A percentile compares a stretch with the other conserved stretches of the same genome.
phyloP scores from a whole-genome alignment of 805 yeast genomes.

The Lachancea lanzarotensis region DNA sequence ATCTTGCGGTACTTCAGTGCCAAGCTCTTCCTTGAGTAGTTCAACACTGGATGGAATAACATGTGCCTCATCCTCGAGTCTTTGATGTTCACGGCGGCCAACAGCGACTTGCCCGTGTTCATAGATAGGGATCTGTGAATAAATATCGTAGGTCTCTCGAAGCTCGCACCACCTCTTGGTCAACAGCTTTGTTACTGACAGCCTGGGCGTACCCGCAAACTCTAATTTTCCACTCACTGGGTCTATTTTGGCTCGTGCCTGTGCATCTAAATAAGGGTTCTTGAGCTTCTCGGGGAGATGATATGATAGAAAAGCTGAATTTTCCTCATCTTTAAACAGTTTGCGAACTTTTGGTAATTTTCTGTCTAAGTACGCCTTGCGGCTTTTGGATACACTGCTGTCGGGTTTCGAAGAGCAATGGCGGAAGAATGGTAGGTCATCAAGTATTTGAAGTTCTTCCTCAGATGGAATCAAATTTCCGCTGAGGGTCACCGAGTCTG shows the following conservation, averaged over 20 bases:
- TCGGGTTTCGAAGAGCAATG: neutral
- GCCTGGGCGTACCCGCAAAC: constrained; percentile 13
- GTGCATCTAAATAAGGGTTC: constrained; percentile 18
- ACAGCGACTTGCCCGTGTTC: constrained; percentile 37
- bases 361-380: constrained; percentile 13
- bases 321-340: constrained; percentile 16
- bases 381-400: constrained; percentile 6
- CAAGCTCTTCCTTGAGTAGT: constrained; percentile 16
- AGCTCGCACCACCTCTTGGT: constrained; percentile 67
- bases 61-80: constrained; percentile 44
- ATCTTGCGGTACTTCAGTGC: constrained; percentile 17
- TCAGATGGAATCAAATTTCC: constrained; percentile 5
- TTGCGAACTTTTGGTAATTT: constrained; percentile 16
- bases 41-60: constrained; percentile 14
- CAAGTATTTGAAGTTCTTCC: constrained; percentile 11
- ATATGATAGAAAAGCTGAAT: constrained; percentile 14
- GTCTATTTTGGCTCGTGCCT: constrained; percentile 8
- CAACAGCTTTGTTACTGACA: constrained; percentile 50
- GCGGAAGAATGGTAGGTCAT: constrained; percentile 12
- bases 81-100: constrained; percentile 45
- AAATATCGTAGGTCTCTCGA: constrained; percentile 45
- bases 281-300: constrained; percentile 14
- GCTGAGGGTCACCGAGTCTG: neutral
- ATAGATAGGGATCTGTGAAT: constrained; percentile 36
- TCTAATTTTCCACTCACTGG: constrained; percentile 8